Conservation (phyloP, 1,284 basidiomycete genomes). For the Ganoderma lingzhi region DNA sequence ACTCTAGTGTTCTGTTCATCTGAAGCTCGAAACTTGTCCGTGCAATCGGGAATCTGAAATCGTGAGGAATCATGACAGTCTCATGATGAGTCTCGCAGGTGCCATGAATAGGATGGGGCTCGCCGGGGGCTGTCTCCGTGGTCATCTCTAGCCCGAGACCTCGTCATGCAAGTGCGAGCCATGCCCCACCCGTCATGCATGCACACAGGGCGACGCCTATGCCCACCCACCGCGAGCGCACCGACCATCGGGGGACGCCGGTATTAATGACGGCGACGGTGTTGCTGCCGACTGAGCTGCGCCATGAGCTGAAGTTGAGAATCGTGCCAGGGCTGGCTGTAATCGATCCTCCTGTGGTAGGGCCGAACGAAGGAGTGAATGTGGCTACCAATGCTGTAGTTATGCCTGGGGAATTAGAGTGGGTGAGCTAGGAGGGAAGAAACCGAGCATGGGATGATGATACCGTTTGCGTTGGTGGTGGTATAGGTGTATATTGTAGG, state of each 20-base stretch:
- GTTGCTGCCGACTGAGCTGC: slow-evolving; percentile 51
- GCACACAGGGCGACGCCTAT: slow-evolving; percentile 20
- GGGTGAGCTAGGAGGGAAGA: not conserved
- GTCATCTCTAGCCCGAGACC: not conserved
- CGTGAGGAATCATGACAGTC: not conserved
- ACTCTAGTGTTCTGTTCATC: not conserved
- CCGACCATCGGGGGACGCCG: slow-evolving; percentile 18
- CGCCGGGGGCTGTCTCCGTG: not conserved
- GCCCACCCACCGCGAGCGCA: slow-evolving; percentile 25
- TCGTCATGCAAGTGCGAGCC: slow-evolving; percentile 29
- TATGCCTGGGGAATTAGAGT: slow-evolving; percentile 36
- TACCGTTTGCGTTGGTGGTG: slow-evolving; percentile 64
- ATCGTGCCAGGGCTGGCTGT: slow-evolving; percentile 55
- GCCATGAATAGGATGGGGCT: slow-evolving; percentile 9
- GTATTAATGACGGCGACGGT: slow-evolving; percentile 39
- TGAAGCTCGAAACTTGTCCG: not conserved
- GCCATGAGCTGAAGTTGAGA: slow-evolving; percentile 60
- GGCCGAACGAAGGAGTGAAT: slow-evolving; percentile 56
- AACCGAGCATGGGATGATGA: slow-evolving; percentile 2
- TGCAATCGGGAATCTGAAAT: not conserved
- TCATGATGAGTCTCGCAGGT: slow-evolving; percentile 9
- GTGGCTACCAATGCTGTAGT: slow-evolving; percentile 52
- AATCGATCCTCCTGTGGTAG: slow-evolving; percentile 45
- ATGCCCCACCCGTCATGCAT: slow-evolving; percentile 25
- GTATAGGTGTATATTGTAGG: slow-evolving; percentile 64